Percentiles rank a stretch among this genome's conserved stretches.
These are phyloP conservation scores for Boletus eberwhitei DNA, from an alignment of 768 basidiomycete species.

Conservation along the genomic window DNA sequence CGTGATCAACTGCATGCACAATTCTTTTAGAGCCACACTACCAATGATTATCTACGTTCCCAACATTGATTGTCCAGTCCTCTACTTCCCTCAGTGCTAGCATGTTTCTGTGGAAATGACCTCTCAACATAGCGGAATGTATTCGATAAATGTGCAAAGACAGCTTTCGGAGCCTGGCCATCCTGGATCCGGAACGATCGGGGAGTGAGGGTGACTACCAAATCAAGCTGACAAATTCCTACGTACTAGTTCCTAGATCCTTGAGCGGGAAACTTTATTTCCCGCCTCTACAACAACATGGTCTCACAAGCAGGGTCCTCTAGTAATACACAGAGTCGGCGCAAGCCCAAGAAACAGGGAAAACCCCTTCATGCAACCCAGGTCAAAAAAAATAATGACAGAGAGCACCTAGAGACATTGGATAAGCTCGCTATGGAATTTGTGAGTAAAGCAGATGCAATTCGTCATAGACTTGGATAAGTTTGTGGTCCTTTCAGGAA, in stretches of 20 bases:
- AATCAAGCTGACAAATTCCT: neutral
- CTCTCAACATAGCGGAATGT: too few species aligned
- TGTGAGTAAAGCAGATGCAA: constrained; percentile 36
- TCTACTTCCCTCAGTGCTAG: neutral
- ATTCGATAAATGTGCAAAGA: too few species aligned
- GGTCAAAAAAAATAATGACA: constrained; percentile 43
- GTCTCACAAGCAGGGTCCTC: constrained; percentile 19
- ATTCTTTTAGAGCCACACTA: too few species aligned
- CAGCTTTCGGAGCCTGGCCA: too few species aligned
- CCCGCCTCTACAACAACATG: constrained; percentile 9
- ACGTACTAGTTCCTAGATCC: neutral
- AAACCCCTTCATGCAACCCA: constrained; percentile 25
- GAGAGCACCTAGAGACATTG: constrained; percentile 48
- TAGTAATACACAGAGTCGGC: neutral
- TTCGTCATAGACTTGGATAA: neutral
- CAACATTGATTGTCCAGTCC: too few species aligned
- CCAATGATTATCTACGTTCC: too few species aligned
- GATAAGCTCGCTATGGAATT: constrained; percentile 48
- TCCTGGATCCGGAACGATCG: too few species aligned
- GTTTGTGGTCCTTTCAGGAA: constrained; percentile 39
- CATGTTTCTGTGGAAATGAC: neutral
- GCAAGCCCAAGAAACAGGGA: constrained; percentile 16
- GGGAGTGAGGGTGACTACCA: too few species aligned
- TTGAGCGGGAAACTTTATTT: neutral
- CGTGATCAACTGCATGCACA: neutral